phyloP scores from a whole-genome alignment of 805 yeast genomes.

The Diddensiella caesifluorescens region DNA sequence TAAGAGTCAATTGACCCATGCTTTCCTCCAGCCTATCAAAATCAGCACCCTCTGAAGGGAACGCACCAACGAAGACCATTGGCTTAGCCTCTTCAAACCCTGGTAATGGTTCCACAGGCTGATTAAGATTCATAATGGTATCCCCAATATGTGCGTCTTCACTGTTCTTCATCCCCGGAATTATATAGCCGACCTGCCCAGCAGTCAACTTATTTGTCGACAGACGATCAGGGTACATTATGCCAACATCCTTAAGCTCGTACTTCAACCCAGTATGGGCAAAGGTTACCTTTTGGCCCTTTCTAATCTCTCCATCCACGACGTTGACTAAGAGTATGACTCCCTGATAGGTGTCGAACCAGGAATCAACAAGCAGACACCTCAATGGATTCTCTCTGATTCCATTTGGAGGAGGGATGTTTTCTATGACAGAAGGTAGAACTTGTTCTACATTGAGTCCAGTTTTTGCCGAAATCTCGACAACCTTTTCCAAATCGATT shows the following conservation, averaged over 20 bases:
- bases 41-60: slow-evolving; percentile 91
- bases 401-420: slow-evolving; percentile 77
- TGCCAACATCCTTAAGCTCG: slow-evolving; percentile 89
- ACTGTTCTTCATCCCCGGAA: slow-evolving; percentile 91
- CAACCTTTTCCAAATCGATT: slow-evolving; percentile 62
- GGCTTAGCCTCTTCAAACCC: slow-evolving; percentile 97
- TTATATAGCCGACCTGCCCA: slow-evolving; percentile 91
- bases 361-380: slow-evolving; percentile 87
- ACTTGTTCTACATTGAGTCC: slow-evolving; percentile 73
- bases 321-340: slow-evolving; percentile 80
- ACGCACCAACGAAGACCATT: slow-evolving; percentile 98
- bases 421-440: slow-evolving; percentile 75
- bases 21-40: slow-evolving; percentile 86
- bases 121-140: slow-evolving; percentile 57
- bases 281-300: slow-evolving; percentile 70
- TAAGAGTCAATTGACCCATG: slow-evolving; percentile 78
- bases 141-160: slow-evolving; percentile 88
- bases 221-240: slow-evolving; percentile 86
- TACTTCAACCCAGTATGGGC: slow-evolving; percentile 72
- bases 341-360: slow-evolving; percentile 93
- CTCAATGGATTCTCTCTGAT: slow-evolving; percentile 47
- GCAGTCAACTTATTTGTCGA: slow-evolving; percentile 62
- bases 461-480: slow-evolving; percentile 88
- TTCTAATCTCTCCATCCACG: slow-evolving; percentile 73
- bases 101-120: slow-evolving; percentile 68